phyloP scores from a whole-genome alignment of 345 rosid species.

The Populus davidiana region DNA sequence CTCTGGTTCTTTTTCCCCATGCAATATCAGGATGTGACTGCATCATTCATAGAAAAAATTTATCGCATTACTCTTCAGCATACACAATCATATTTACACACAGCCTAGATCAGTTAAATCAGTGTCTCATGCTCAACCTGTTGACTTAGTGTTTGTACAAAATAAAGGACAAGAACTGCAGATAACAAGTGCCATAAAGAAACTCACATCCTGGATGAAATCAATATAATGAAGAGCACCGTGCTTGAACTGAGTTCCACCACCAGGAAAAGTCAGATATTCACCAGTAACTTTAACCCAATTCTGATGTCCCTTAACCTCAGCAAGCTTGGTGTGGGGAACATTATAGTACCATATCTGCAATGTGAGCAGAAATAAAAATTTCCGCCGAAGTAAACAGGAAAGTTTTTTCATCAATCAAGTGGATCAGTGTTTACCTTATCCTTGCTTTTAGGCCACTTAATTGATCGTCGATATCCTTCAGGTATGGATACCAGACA shows the following conservation, averaged over 20 bases:
- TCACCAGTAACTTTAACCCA: slow-evolving; percentile 92
- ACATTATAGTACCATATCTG: slow-evolving; percentile 94
- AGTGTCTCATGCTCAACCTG: background rate
- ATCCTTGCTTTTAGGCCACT: slow-evolving; percentile 96
- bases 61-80: slow-evolving; percentile 3
- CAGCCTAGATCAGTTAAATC: background rate
- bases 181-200: slow-evolving; percentile 59
- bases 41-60: slow-evolving; percentile 17
- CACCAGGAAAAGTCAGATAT: slow-evolving; percentile 89
- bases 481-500: slow-evolving; percentile 87
- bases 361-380: slow-evolving; percentile 20
- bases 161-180: slow-evolving; percentile 83
- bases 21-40: slow-evolving; percentile 78
- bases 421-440: slow-evolving; percentile 44
- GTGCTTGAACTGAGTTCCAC: background rate
- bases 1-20: slow-evolving; percentile 86
- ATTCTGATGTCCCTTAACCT: slow-evolving; percentile 92
- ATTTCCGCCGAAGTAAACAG: slow-evolving; percentile 4
- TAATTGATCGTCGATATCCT: slow-evolving; percentile 71
- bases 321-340: slow-evolving; percentile 89
- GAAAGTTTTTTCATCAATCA: slow-evolving; percentile 1
- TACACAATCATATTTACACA: background rate
- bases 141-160: background rate
- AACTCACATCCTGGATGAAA: background rate
- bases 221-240: slow-evolving; percentile 1